Evolutionary conservation across 2,329 filamentous ascomycete species (phyloP).

Genomic region (Zarea fungicola): DNA sequence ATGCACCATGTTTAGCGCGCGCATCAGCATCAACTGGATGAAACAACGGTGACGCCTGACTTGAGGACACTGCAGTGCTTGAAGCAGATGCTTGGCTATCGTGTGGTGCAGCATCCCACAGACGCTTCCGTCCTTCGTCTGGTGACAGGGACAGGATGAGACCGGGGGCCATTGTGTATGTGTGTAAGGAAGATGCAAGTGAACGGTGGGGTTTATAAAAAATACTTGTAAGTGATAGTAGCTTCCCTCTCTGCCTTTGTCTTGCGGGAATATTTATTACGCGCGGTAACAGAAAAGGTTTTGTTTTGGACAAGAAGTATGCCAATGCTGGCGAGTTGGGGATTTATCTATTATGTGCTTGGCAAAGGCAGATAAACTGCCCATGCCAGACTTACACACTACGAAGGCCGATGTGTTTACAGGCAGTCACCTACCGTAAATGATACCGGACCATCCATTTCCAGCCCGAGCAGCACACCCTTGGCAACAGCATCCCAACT

Average conservation of each 20-base stretch:
- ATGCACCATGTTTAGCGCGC: neutral
- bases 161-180: slow-evolving; percentile 4
- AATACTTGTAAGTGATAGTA: neutral
- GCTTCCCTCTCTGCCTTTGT: too few species aligned
- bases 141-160: neutral
- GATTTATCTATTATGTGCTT: neutral
- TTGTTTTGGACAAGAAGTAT: too few species aligned
- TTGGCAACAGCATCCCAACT: neutral
- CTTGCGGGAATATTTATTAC: too few species aligned
- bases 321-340: too few species aligned
- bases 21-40: neutral
- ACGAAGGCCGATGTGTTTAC: too few species aligned
- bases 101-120: neutral
- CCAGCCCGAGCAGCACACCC: slow-evolving; percentile 3
- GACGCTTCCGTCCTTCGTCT: neutral
- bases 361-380: too few species aligned
- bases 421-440: neutral
- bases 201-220: neutral
- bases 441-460: neutral
- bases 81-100: neutral
- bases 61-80: neutral
- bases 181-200: neutral
- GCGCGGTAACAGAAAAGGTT: too few species aligned
- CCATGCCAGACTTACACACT: too few species aligned
- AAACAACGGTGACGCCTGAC: neutral